Base-by-base conservation (phyloP, 495 filamentous ascomycete species). In the Neurospora sp. region DNA sequence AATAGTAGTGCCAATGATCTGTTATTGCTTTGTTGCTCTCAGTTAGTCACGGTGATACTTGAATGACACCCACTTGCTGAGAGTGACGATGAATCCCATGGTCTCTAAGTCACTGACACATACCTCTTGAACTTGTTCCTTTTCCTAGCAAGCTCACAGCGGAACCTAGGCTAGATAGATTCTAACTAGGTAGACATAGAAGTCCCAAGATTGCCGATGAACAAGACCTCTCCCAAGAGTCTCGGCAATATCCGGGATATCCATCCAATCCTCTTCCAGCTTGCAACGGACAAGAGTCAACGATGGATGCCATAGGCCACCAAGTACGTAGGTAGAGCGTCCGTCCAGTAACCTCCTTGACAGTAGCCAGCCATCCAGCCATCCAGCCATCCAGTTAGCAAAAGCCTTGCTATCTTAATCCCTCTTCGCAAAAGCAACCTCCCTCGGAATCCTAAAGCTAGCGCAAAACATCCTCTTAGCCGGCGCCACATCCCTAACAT, bases 381-480 rank as follows among this genome's bases (percentile, higher is more conserved):
- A 40, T 13, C 45, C 71, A 24, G 2, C 36, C 37, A 70, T 34
- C 71, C 28, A 69, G 2, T 39, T 11, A 9, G 38, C 38, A 39
- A 39, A 39, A 39, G 38, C 38, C 9, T 28, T 24, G 8, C 4
- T 5, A 11, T 21, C 8, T 28, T 59, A 15, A 10, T 19, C 54
- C 76, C 83, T 80, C 37, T 78, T 38, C 36, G 83, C 84, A 83
- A 97, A 97, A 62, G 94, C 96, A 3, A 97, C 93, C 79, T 92
- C 90, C 31, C 79, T 76, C 34, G 96, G 96, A 59, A 99, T 76
- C 71, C 93, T 86, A 80, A 99, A 98, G 75, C 89, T 96, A 9
- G 93, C 94, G 81, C 96, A 98, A 81, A 96, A 98, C 93, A 98
- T 98, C 78, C 90, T 88, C 87, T 99, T 98, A 74, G 91, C 90